A percentile compares a stretch with the other conserved stretches of the same genome.
Conservation (phyloP, 148 eudicot genomes). For the Vaccinium darrowii region DNA sequence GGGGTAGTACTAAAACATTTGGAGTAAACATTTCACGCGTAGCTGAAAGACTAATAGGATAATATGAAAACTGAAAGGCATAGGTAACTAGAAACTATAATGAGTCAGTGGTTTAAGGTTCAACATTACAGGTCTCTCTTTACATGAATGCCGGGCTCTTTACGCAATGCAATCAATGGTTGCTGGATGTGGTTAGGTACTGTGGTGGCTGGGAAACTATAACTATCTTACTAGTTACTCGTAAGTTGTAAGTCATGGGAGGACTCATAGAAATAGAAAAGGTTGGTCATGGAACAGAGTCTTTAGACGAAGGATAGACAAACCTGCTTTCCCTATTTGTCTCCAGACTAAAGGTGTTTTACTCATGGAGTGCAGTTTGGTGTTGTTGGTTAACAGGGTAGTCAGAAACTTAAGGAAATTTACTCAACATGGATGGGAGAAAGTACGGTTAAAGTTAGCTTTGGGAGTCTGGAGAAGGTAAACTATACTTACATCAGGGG, state of each 20-base stretch:
- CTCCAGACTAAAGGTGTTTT: background rate
- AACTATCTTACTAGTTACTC: background rate
- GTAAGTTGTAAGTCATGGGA: background rate
- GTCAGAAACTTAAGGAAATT: background rate
- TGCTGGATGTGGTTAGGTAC: background rate
- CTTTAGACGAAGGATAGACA: background rate
- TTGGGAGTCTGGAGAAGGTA: background rate
- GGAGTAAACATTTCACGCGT: background rate
- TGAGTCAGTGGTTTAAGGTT: background rate
- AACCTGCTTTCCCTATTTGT: background rate
- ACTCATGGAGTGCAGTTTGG: background rate
- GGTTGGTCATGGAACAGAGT: background rate
- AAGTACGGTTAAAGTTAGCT: background rate
- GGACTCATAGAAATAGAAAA: background rate
- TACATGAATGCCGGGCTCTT: background rate
- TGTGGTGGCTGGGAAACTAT: background rate
- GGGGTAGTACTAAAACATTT: background rate
- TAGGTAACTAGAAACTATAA: background rate
- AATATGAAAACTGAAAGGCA: background rate
- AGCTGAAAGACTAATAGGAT: background rate
- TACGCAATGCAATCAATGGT: background rate
- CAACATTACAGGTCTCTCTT: background rate
- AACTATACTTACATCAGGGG: background rate
- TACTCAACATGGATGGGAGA: background rate
- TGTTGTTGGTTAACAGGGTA: background rate